Base-by-base conservation (phyloP, 2,329 filamentous ascomycete genomes). In the Ophiosphaerella korrae region DNA sequence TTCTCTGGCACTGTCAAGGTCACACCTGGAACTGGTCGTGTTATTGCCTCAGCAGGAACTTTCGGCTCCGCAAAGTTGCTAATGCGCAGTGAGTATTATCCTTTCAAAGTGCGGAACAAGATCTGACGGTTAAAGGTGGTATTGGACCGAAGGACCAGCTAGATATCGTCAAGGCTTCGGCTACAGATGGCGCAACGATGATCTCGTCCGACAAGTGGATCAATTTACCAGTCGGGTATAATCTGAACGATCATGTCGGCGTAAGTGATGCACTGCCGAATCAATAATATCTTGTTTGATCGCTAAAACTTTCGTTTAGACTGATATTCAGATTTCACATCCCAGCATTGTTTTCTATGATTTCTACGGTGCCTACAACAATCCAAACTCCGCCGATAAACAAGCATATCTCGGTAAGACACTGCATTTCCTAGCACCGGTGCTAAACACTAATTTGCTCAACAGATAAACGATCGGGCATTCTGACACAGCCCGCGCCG, bases 31-130 rank as follows among this genome's bases (percentile, higher is more conserved):
- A 82, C 80, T 11, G 87, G 87, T 6, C 81, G 85, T 18, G 86
- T 89, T 16, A 81, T 90, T 54, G 73, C 89, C 18, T 81, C 86
- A 13, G 83, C 86, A 0, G 87, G 87, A 18, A 78, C 86, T 0
- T 87, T 89, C 56, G 85, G 85, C 11, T 85, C 84, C 2, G 79
- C 85, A 11, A 87, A 87, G 68, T 74, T 90, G 39, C 77, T 89
- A 1, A 76, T 88, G 66, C 78, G 85, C 61, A 86, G 83, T 62
- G 44, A 45, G 59, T 58, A 3, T 8, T 11, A 9, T n/a, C 2
- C n/a, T 2, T 73, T 6, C 1, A 23, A 36, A 6, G 8, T 29
- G 8, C 13, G 6, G 16, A 21, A 5, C 2, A 6, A 4, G 37
- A 14, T 29, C 49, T 24, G 53, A 31, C 2, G 7, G 14, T 13